These are phyloP conservation scores for Pleurotus tuber-regium DNA, from an alignment of 768 basidiomycete genomes.

Conservation along the genomic window DNA sequence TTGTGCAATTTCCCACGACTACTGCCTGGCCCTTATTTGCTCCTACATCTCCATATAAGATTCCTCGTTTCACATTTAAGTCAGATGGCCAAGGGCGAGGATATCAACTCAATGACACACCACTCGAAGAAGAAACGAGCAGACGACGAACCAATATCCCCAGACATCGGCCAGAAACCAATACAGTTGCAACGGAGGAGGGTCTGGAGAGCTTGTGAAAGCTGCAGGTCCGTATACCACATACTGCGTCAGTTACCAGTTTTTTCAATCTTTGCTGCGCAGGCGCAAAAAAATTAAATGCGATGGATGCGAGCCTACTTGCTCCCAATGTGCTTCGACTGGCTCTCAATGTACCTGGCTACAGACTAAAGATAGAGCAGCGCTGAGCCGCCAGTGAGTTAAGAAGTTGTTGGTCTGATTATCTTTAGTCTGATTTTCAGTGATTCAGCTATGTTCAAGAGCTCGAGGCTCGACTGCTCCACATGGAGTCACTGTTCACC, in stretches of 20 bases:
- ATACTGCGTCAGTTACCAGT: too few species aligned
- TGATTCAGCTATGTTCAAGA: conserved; percentile 80
- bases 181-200: conserved; percentile 74
- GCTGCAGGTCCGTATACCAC: conserved; percentile 65
- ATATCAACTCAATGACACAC: conserved; percentile 44
- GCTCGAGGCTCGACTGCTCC: conserved; percentile 80
- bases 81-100: conserved; percentile 50
- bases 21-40: conserved; percentile 8
- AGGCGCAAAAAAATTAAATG: conserved; percentile 95
- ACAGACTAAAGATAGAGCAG: conserved; percentile 89
- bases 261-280: conserved; percentile 16
- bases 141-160: conserved; percentile 51
- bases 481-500: conserved; percentile 85
- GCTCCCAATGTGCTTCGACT: conserved; percentile 75
- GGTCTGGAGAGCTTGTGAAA: conserved; percentile 90
- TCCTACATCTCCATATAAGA: conserved; percentile 6
- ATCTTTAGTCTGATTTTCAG: conserved; percentile 19
- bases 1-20: conserved; percentile 7
- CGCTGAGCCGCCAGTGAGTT: conserved; percentile 84
- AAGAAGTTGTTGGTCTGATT: conserved; percentile 2
- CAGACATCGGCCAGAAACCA: conserved; percentile 64
- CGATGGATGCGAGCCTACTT: conserved; percentile 84
- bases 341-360: conserved; percentile 84
- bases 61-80: conserved; percentile 8
- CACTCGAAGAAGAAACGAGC: conserved; percentile 76